phyloP scores from a whole-genome alignment of 2,329 filamentous ascomycete species.

The Colletotrichum phormii region DNA sequence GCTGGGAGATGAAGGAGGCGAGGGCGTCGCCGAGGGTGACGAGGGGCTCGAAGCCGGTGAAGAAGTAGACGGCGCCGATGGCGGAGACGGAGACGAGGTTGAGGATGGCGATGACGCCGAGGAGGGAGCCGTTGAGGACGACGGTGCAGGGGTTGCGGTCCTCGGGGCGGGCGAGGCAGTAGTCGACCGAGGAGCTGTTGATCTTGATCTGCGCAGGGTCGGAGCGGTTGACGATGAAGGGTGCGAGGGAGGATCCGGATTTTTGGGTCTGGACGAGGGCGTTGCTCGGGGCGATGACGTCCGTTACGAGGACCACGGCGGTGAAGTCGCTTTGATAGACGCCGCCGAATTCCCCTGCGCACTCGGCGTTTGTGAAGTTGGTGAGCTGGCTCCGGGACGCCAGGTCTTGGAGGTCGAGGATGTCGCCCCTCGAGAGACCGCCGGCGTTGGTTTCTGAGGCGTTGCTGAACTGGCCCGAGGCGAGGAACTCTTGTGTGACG shows the following conservation, averaged over 20 bases:
- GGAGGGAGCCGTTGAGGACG: conserved; percentile 55
- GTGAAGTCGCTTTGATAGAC: conserved; percentile 47
- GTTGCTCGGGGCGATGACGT: conserved; percentile 39
- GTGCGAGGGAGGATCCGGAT: conserved; percentile 41
- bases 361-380: conserved; percentile 46
- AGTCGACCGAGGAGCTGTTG: conserved; percentile 38
- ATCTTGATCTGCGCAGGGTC: conserved; percentile 34
- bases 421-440: conserved; percentile 47
- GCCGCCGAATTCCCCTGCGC: conserved; percentile 46
- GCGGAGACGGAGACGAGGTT: conserved; percentile 52
- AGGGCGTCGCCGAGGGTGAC: conserved; percentile 64
- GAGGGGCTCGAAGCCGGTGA: conserved; percentile 53
- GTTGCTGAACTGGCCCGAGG: conserved; percentile 52
- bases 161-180: conserved; percentile 31
- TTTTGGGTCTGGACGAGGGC: conserved; percentile 49
- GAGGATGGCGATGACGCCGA: conserved; percentile 56
- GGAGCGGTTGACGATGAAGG: conserved; percentile 21
- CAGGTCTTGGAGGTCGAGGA: conserved; percentile 49
- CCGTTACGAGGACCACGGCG: conserved; percentile 49
- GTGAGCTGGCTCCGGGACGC: conserved; percentile 44
- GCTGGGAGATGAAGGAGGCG: conserved; percentile 59
- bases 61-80: conserved; percentile 45
- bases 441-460: conserved; percentile 48
- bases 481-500: conserved; percentile 50
- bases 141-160: conserved; percentile 51